phyloP scores from a whole-genome alignment of 441 rosid genomes.

The Erodium texanum region DNA sequence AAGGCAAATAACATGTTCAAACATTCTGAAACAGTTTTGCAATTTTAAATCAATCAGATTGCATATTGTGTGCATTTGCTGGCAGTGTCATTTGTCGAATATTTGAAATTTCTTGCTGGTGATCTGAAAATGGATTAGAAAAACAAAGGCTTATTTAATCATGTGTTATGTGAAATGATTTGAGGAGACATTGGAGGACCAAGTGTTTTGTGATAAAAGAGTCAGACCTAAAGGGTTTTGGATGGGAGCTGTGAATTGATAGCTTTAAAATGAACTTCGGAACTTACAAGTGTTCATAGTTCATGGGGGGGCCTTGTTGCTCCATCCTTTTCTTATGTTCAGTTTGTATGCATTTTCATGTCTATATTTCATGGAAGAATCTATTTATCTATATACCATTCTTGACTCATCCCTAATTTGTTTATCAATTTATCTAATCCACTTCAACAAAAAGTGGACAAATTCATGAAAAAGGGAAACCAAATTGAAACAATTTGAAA shows the following conservation, averaged over 20 bases:
- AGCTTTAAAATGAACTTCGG: neutral
- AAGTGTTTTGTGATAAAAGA: constrained; percentile 4
- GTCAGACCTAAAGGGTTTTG: constrained; percentile 6
- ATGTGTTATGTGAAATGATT: neutral
- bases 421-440: no score
- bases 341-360: constrained; percentile 1
- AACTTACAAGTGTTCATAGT: neutral
- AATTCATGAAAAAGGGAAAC: no score
- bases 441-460: no score
- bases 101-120: neutral
- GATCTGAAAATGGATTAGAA: neutral
- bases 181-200: constrained; percentile 2
- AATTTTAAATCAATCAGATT: neutral
- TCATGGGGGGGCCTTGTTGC: constrained; percentile 3
- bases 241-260: neutral
- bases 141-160: neutral
- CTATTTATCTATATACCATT: neutral
- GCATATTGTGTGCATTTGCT: neutral
- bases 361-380: constrained; percentile 2
- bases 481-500: no score
- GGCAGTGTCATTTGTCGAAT: no score
- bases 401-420: neutral
- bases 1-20: constrained; percentile 3
- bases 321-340: neutral
- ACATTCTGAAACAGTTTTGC: constrained; percentile 3